Base-by-base conservation (phyloP, 2,329 filamentous ascomycete genomes). In the Cryphonectria carpinicola region DNA sequence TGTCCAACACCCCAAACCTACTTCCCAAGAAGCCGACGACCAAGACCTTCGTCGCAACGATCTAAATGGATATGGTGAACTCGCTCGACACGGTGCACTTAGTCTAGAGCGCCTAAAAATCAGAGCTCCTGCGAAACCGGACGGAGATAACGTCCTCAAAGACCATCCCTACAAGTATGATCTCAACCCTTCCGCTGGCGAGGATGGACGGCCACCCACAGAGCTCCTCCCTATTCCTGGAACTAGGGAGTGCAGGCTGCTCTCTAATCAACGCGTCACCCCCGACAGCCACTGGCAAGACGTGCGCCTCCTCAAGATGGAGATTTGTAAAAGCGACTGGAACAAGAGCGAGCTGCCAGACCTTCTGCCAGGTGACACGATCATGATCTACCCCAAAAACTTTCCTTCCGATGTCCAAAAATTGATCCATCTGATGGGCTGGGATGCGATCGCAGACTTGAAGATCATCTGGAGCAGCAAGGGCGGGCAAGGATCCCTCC, bases 331-430 rank as follows among this genome's bases (percentile, higher is more conserved):
- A 35, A n/a, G 37, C 69, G n/a, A 73, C 13, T 66, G 66, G 68
- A 68, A 72, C 7, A 68, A 72, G 25, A 32, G 76, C 2, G 73
- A 75, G 1, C 66, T 79, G 76, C 62, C 74, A 77, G 2, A 79
- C 82, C 78, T 82, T 79, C 62, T 90, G 0, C 94, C 96, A 0
- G 95, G 95, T 7, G 93, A 97, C 75, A 91, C 93, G 35, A 83
- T 97, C 8, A 90, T 90, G 7, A 88, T 99, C 25, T 94, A 92
- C 71, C 95, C 96, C 5, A 95, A 95, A 78, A 98, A 98, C 80
- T 95, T 94, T 73, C 86, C 92, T 0, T 82, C 85, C 10, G 95
- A 98, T 76, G 95, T 96, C n/a, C 84, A 94, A 67, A 84, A 86
- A 32, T 86, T 99, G 68, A 90, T 98, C 71, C 81, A 88, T 4